Conservation (phyloP, 2,329 filamentous ascomycete species). For the Coniella lustricola region DNA sequence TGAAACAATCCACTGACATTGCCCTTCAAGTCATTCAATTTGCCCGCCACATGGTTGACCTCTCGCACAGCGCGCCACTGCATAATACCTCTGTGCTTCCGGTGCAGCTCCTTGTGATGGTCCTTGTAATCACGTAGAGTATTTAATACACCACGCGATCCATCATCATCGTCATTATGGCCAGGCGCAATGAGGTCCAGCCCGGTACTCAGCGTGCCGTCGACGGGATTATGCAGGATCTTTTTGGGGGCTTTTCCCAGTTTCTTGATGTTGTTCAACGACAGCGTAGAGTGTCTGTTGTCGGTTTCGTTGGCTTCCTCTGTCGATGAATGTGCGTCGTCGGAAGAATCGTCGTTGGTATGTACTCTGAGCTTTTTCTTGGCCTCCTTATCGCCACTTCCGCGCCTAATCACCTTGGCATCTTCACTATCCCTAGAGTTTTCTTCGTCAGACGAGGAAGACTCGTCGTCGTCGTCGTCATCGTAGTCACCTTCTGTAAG, state of each 20-base stretch:
- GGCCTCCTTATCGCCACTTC: conserved; percentile 11
- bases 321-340: conserved; percentile 19
- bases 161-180: conserved; percentile 33
- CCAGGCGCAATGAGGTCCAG: conserved; percentile 9
- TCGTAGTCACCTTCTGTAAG: conserved; percentile 23
- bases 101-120: conserved; percentile 52
- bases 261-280: conserved; percentile 22
- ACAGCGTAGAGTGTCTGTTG: conserved; percentile 7
- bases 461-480: conserved; percentile 12
- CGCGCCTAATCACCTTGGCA: neutral
- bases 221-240: conserved; percentile 15
- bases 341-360: conserved; percentile 16
- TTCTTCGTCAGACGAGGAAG: conserved; percentile 16
- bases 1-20: conserved; percentile 51
- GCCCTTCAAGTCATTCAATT: conserved; percentile 49
- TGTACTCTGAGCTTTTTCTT: conserved; percentile 14
- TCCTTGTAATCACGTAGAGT: conserved; percentile 54
- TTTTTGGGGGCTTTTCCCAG: conserved; percentile 27
- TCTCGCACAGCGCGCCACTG: conserved; percentile 57
- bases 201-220: conserved; percentile 17
- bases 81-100: conserved; percentile 64
- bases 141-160: conserved; percentile 39
- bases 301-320: conserved; percentile 22
- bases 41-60: conserved; percentile 44
- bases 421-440: neutral